Conservation (phyloP, 2,329 filamentous ascomycete species). For the Microdochium trichocladiopsis region DNA sequence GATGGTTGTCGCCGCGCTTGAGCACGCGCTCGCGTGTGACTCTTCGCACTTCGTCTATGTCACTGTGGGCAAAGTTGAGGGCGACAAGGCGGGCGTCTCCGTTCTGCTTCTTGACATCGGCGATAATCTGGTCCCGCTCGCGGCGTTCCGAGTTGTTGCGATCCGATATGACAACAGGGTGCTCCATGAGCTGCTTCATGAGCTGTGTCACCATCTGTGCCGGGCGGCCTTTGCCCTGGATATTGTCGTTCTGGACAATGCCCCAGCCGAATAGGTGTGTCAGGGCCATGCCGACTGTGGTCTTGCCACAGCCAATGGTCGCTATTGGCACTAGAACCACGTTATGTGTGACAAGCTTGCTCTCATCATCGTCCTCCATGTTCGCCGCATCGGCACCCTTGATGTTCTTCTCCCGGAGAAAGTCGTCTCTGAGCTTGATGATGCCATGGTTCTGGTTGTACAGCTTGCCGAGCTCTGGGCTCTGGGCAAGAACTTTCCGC, state of each 20-base stretch:
- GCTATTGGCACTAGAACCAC: conserved; percentile 85
- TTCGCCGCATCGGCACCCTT: conserved; percentile 86
- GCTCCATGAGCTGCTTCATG: conserved; percentile 53
- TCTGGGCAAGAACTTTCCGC: conserved; percentile 60
- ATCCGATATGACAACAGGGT: conserved; percentile 78
- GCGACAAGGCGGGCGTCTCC: conserved; percentile 68
- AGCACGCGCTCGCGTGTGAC: conserved; percentile 76
- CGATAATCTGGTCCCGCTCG: conserved; percentile 82
- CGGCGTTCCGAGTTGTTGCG: conserved; percentile 88
- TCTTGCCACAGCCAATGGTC: conserved; percentile 95
- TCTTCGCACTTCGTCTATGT: conserved; percentile 65
- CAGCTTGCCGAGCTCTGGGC: conserved; percentile 59
- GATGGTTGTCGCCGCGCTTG: conserved; percentile 87
- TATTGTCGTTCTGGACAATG: conserved; percentile 95
- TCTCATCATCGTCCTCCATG: conserved; percentile 52
- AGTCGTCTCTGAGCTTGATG: conserved; percentile 82
- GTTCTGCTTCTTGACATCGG: conserved; percentile 61
- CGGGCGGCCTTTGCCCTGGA: conserved; percentile 70
- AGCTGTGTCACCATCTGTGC: conserved; percentile 70
- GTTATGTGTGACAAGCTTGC: conserved; percentile 51
- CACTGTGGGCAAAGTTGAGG: conserved; percentile 79
- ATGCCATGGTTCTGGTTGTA: conserved; percentile 93
- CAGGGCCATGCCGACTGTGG: conserved; percentile 78
- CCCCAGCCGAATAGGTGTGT: conserved; percentile 83
- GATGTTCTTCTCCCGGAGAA: conserved; percentile 73